A percentile compares a stretch with the other conserved stretches of the same genome.
These are phyloP conservation scores for Strigomonas culicis DNA, from an alignment of 208 protist genomes.

Conservation along the genomic window DNA sequence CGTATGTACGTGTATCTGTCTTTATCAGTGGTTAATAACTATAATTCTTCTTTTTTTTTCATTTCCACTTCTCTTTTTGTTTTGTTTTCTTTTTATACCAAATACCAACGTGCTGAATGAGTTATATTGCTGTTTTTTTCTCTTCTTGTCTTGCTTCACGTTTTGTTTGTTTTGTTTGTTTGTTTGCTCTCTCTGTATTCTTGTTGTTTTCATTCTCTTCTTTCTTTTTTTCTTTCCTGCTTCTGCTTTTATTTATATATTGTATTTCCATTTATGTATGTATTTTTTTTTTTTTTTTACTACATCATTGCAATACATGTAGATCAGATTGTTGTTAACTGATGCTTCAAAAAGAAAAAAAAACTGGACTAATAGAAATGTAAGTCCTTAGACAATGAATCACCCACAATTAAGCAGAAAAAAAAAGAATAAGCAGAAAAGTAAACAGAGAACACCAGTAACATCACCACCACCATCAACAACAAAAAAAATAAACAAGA, in stretches of 20 bases:
- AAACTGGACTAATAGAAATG: neutral
- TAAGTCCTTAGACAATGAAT: conserved; percentile 8
- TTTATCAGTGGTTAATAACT: too few relatives aligned
- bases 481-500: neutral
- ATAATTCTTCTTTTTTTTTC: too few relatives aligned
- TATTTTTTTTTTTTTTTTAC: conserved; percentile 20
- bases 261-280: conserved; percentile 1
- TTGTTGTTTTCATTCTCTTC: neutral
- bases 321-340: neutral
- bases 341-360: neutral
- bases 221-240: neutral
- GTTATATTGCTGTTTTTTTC: conserved; percentile 4
- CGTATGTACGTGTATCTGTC: neutral
- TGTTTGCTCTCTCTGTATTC: conserved; percentile 8
- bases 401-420: too few relatives aligned
- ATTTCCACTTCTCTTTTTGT: conserved; percentile 4
- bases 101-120: neutral
- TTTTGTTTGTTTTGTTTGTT: conserved; percentile 4
- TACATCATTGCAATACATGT: conserved; percentile 4
- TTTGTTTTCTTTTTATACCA: conserved; percentile 9
- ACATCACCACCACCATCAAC: neutral
- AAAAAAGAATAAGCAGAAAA: conserved; percentile 9
- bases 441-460: neutral
- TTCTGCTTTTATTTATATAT: conserved; percentile 5
- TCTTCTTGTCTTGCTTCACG: neutral